Conservation (phyloP, 2,329 filamentous ascomycete genomes). For the Fusarium paranaense region DNA sequence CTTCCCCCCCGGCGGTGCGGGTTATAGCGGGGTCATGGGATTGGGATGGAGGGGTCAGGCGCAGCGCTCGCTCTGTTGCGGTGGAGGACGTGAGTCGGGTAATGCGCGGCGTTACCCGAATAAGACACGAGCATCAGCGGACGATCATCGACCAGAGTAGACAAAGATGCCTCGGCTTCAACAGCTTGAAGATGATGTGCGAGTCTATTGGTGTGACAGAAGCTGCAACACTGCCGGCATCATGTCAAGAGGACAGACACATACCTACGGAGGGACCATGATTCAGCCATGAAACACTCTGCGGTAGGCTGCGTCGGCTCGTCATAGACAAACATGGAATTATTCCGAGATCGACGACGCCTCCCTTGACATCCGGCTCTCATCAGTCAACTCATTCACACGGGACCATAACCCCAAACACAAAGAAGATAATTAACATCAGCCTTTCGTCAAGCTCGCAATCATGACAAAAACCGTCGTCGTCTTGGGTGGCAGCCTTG, state of each 20-base stretch:
- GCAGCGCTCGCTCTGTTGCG: neutral
- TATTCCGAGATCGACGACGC: conserved; percentile 19
- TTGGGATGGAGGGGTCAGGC: conserved; percentile 27
- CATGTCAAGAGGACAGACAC: neutral
- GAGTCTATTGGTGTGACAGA: neutral
- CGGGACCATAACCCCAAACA: neutral
- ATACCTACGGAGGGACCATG: neutral
- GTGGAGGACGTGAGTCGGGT: neutral
- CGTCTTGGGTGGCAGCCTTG: conserved; percentile 66
- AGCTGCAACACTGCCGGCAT: neutral
- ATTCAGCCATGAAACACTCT: neutral
- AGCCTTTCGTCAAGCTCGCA: neutral
- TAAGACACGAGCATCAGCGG: neutral
- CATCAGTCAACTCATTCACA: neutral
- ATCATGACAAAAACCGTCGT: conserved; percentile 64
- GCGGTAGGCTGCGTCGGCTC: conserved; percentile 3
- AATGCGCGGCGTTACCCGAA: neutral
- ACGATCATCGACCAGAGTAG: neutral
- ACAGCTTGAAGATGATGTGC: neutral
- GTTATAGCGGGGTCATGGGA: conserved; percentile 41
- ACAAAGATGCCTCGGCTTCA: neutral
- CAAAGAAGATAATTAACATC: neutral
- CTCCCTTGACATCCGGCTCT: neutral
- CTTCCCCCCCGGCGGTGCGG: conserved; percentile 19
- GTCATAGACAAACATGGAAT: conserved; percentile 27